These are phyloP conservation scores for Chalciporus chontae DNA, from an alignment of 768 basidiomycete genomes.

Conservation along the genomic window DNA sequence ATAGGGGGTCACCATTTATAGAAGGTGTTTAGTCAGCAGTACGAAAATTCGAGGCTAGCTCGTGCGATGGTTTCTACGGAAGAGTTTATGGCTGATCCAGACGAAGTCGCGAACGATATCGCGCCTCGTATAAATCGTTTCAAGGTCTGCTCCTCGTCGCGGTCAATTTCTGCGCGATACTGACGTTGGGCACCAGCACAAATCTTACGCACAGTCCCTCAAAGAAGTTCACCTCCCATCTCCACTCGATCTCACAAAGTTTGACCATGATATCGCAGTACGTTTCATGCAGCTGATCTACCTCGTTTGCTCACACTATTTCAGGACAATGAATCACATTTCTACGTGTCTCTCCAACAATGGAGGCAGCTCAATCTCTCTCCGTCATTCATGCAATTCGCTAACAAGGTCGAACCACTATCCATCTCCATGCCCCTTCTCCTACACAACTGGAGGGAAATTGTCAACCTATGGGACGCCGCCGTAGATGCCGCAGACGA, in stretches of 20 bases:
- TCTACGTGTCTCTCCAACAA: constrained; percentile 67
- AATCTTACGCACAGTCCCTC: constrained; percentile 65
- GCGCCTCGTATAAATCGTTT: constrained; percentile 46
- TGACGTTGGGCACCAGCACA: constrained; percentile 46
- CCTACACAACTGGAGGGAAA: constrained; percentile 72
- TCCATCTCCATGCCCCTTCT: constrained; percentile 77
- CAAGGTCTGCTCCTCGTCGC: constrained; percentile 35
- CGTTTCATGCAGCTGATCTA: constrained; percentile 2
- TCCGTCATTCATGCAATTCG: constrained; percentile 69
- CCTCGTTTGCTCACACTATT: background rate
- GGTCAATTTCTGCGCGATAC: background rate
- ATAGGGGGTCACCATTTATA: background rate
- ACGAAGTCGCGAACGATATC: constrained; percentile 27
- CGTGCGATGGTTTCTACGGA: background rate
- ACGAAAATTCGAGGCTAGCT: background rate
- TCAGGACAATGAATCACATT: constrained; percentile 77
- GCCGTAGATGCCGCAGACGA: constrained; percentile 61
- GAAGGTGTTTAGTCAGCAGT: background rate
- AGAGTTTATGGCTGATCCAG: constrained; percentile 3
- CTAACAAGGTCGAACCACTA: constrained; percentile 53
- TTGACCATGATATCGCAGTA: constrained; percentile 60
- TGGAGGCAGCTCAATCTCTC: constrained; percentile 82
- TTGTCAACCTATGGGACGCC: constrained; percentile 61
- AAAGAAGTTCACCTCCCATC: constrained; percentile 74
- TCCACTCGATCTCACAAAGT: constrained; percentile 49